Evolutionary conservation across 768 basidiomycete species (phyloP).

Genomic region (Tricholoma sp.): DNA sequence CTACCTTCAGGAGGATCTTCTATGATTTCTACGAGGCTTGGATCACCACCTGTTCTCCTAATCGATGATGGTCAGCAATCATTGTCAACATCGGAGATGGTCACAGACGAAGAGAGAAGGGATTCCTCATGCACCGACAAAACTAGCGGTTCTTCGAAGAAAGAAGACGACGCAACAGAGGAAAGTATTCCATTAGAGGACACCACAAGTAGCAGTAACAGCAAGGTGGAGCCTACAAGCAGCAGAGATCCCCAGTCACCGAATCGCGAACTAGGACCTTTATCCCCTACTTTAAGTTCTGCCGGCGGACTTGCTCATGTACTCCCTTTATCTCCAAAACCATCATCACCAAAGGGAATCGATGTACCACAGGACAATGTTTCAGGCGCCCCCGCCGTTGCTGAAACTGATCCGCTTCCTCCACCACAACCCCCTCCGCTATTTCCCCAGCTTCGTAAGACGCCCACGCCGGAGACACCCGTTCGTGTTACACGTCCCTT

Average conservation of each 20-base stretch:
- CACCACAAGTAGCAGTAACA: not conserved
- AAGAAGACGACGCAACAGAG: not conserved
- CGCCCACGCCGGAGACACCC: constrained; percentile 15
- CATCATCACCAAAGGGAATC: not conserved
- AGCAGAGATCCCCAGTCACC: constrained; percentile 4
- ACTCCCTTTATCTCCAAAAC: constrained; percentile 19
- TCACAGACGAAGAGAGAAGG: not conserved
- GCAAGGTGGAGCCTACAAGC: not conserved
- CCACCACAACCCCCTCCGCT: not conserved
- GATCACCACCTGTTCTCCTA: not conserved
- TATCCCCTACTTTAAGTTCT: constrained; percentile 51
- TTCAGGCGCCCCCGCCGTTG: not conserved
- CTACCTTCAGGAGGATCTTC: not conserved
- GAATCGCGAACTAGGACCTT: constrained; percentile 43
- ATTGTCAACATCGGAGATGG: not conserved
- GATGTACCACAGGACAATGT: not conserved
- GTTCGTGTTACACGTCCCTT: constrained; percentile 12
- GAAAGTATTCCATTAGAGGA: not conserved
- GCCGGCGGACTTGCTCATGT: constrained; percentile 35
- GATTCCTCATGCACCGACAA: not conserved
- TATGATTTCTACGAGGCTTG: not conserved
- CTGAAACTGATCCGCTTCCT: not conserved
- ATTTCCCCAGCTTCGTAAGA: constrained; percentile 13
- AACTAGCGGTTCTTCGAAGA: not conserved
- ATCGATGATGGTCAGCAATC: not conserved